Percentiles rank a stretch among this genome's conserved stretches.
These are phyloP conservation scores for Fusarium irregulare DNA, from an alignment of 2,329 filamentous ascomycete species.

Conservation along the genomic window DNA sequence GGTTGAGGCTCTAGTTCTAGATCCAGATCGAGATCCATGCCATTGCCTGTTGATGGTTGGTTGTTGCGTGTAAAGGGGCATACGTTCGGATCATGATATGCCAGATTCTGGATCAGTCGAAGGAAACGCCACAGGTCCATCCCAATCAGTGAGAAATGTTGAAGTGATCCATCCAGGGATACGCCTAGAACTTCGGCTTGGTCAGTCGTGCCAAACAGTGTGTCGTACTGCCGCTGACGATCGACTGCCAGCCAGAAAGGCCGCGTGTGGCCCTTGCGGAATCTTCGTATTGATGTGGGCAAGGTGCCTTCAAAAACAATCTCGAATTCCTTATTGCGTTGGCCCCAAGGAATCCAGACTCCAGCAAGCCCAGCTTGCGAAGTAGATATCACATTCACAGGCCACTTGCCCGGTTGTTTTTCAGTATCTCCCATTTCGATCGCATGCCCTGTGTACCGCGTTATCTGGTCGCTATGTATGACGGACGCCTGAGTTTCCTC, in stretches of 20 bases:
- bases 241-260: constrained; percentile 60
- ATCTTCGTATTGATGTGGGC: constrained; percentile 66
- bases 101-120: constrained; percentile 77
- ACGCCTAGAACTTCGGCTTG: constrained; percentile 70
- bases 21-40: constrained; percentile 35
- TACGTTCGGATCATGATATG: constrained; percentile 58
- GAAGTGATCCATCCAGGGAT: constrained; percentile 75
- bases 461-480: constrained; percentile 59
- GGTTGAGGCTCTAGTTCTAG: constrained; percentile 49
- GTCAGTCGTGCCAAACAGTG: constrained; percentile 56
- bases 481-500: constrained; percentile 52
- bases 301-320: constrained; percentile 68
- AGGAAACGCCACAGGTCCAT: constrained; percentile 74
- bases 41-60: constrained; percentile 8
- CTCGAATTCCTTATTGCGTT: constrained; percentile 55
- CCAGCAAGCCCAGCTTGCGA: constrained; percentile 60
- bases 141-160: constrained; percentile 75
- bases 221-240: constrained; percentile 55
- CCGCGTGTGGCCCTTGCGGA: constrained; percentile 65
- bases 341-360: constrained; percentile 61
- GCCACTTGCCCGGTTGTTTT: constrained; percentile 47
- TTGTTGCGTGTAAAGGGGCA: constrained; percentile 58
- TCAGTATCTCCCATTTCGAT: constrained; percentile 56
- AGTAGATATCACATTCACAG: constrained; percentile 62
- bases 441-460: constrained; percentile 58